These are phyloP conservation scores for Alternaria atra DNA, from an alignment of 2,329 filamentous ascomycete species.

Conservation along the genomic window DNA sequence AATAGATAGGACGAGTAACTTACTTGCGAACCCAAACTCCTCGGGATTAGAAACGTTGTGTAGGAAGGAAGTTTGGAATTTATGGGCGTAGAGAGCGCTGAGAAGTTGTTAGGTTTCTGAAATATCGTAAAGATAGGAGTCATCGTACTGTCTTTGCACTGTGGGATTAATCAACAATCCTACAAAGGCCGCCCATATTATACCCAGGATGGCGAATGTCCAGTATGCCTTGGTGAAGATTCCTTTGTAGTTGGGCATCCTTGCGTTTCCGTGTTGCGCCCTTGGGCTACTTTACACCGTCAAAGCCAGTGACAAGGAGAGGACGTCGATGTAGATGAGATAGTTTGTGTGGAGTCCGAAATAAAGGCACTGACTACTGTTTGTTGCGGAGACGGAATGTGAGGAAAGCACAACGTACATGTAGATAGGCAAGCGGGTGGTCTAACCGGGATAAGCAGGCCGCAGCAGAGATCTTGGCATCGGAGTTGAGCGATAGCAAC, in stretches of 20 bases:
- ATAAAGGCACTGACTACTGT: not conserved
- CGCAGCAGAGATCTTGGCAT: slow-evolving; percentile 14
- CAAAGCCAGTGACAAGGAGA: not conserved
- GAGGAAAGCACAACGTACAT: not conserved
- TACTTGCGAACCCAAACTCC: slow-evolving; percentile 86
- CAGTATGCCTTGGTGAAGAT: slow-evolving; percentile 50
- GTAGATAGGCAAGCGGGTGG: slow-evolving; percentile 5
- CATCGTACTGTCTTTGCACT: slow-evolving; percentile 80
- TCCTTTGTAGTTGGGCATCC: slow-evolving; percentile 40
- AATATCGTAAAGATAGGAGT: not conserved
- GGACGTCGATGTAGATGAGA: not conserved
- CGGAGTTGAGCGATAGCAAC: slow-evolving; percentile 9
- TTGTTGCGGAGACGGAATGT: not conserved
- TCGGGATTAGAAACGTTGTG: slow-evolving; percentile 79
- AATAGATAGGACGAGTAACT: slow-evolving; percentile 10
- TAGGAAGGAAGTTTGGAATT: slow-evolving; percentile 76
- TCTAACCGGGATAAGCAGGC: slow-evolving; percentile 13
- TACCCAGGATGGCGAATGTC: slow-evolving; percentile 61
- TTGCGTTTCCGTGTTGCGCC: not conserved
- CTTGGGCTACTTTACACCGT: not conserved
- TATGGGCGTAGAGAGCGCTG: slow-evolving; percentile 87
- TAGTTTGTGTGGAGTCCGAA: not conserved
- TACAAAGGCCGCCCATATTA: slow-evolving; percentile 73
- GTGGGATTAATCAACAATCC: slow-evolving; percentile 71
- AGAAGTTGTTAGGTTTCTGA: slow-evolving; percentile 1